A percentile compares a stretch with the other conserved stretches of the same genome.
Conservation (phyloP, 768 basidiomycete genomes). For the Hydnum rufescens region DNA sequence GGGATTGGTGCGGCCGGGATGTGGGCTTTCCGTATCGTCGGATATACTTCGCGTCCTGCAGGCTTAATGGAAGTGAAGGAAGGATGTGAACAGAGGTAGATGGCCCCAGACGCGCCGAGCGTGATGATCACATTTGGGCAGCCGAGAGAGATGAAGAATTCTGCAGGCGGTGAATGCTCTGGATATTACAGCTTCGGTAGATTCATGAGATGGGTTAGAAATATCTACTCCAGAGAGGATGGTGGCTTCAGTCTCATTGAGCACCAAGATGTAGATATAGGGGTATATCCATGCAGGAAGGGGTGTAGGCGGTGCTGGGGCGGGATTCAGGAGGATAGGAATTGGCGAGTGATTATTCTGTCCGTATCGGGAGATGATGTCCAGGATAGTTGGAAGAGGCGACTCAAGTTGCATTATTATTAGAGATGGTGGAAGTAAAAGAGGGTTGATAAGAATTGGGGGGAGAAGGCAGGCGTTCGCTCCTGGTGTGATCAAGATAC, state of each 20-base stretch:
- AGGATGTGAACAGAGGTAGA: too few relatives aligned
- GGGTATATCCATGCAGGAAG: constrained; percentile 7
- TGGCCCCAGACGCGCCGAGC: constrained; percentile 6
- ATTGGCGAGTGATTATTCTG: background rate
- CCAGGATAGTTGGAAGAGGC: constrained; percentile 8
- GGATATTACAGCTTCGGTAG: background rate
- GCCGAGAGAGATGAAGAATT: constrained; percentile 5
- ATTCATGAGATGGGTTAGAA: too few relatives aligned
- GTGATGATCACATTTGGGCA: constrained; percentile 6
- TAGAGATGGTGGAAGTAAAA: constrained; percentile 1
- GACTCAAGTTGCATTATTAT: constrained; percentile 10
- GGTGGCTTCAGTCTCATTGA: constrained; percentile 9
- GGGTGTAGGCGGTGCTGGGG: constrained; percentile 6
- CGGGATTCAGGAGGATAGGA: constrained; percentile 7
- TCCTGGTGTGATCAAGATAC: constrained; percentile 7
- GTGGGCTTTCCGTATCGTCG: background rate
- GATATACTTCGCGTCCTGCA: background rate
- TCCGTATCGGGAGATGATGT: background rate
- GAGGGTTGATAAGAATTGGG: constrained; percentile 2
- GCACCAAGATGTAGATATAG: constrained; percentile 5
- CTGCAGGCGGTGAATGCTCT: constrained; percentile 1
- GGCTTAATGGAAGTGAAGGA: too few relatives aligned
- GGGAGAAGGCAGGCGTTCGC: constrained; percentile 3
- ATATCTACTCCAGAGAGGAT: constrained; percentile 4
- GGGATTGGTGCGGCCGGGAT: constrained; percentile 1